Evolutionary conservation across 345 rosid genomes (phyloP), one percentile per base, ranked within the genome.

Genomic region (Corchorus olitorius): DNA sequence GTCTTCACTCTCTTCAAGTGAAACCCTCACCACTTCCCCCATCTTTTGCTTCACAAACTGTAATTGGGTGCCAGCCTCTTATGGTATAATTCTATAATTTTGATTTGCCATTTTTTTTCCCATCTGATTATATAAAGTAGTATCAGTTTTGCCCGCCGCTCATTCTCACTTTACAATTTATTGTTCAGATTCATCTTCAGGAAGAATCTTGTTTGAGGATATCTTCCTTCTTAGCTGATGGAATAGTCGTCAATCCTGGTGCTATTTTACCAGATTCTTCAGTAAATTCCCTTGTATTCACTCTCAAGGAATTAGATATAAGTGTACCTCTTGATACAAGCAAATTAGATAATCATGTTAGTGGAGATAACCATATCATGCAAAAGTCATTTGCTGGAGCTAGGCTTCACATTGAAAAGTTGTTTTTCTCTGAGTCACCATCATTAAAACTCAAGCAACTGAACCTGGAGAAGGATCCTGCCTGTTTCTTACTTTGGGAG

Each of bases 191-290:
- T 79, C 89, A 89, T 84, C 95, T 96, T 81, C 97, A 96, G 83
- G 99, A 96, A 87, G 98, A 93, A 87, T 92, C 97, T 65, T 93
- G 97, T 86, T 85, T 96, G 82, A 92, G 99, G 81, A 94, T 96
- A 81, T 81, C 90, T 77, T 96, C 99, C 67, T 96, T 96, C 85
- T 80, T 96, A 80, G 99, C 95, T 48, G 98, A 96, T 86, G 99
- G 99, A 67, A 88, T 96, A 76, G 92, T 89, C 78, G 93, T 96
- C 73, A 90, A 87, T 79, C 92, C 93, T 16, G 93, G 97, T 78
- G 92, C 82, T 84, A 78, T 96, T 78, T 84, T 90, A 66, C 92
- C 93, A 0, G 97, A 93, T 85, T 85, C 84, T 80, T 88, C 99
- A 37, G 86, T 96, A 63, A 91, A 93, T 81, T 93, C 92, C 64